phyloP scores from a whole-genome alignment of 345 rosid genomes.

The Citropsis articulata region DNA sequence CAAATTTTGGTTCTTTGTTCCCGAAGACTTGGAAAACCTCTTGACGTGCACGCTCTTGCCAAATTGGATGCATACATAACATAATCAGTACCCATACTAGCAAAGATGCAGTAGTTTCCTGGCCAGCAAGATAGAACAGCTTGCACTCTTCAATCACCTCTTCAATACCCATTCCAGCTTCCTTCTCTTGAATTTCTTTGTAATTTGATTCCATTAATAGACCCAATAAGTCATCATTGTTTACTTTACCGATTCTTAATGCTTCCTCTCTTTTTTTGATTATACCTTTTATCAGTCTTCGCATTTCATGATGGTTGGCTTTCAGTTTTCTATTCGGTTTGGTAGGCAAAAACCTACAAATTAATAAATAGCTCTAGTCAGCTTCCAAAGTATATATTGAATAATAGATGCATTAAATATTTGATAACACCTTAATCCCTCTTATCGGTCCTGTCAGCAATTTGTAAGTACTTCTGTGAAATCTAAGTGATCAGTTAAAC shows the following conservation, averaged over 20 bases:
- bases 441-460: no score
- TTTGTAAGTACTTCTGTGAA: neutral
- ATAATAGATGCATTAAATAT: no score
- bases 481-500: neutral
- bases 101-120: slow-evolving; percentile 50
- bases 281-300: slow-evolving; percentile 24
- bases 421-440: no score
- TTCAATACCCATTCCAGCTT: slow-evolving; percentile 35
- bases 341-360: slow-evolving; percentile 43
- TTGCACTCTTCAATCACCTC: slow-evolving; percentile 63
- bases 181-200: slow-evolving; percentile 29
- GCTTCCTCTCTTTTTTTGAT: slow-evolving; percentile 39
- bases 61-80: slow-evolving; percentile 45
- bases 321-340: slow-evolving; percentile 39
- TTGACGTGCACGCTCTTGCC: slow-evolving; percentile 57
- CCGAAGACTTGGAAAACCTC: slow-evolving; percentile 42
- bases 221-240: slow-evolving; percentile 39
- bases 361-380: neutral
- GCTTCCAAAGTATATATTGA: neutral
- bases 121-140: slow-evolving; percentile 63
- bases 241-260: slow-evolving; percentile 28
- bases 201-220: slow-evolving; percentile 39
- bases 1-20: slow-evolving; percentile 33
- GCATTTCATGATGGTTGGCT: slow-evolving; percentile 31
- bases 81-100: slow-evolving; percentile 54